phyloP scores from a whole-genome alignment of 805 yeast genomes.

The Pichia phayaonensis region DNA sequence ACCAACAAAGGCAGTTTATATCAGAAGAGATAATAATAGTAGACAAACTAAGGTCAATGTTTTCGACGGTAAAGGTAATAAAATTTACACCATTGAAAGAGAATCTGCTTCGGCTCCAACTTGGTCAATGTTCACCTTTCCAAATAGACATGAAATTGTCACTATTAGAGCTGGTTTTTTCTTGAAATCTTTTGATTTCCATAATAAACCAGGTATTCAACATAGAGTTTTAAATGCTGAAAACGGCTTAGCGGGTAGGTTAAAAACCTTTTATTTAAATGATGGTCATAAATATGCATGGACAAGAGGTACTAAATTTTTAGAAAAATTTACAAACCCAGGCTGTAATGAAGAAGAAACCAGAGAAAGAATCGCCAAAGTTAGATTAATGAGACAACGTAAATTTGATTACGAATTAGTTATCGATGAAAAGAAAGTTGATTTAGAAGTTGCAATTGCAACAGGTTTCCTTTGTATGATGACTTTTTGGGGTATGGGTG shows the following conservation, averaged over 20 bases:
- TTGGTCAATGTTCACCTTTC: conserved; percentile 43
- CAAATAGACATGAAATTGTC: conserved; percentile 41
- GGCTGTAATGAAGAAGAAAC: conserved; percentile 50
- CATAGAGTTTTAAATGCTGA: conserved; percentile 37
- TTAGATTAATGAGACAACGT: conserved; percentile 49
- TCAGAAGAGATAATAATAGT: conserved; percentile 44
- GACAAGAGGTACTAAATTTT: conserved; percentile 43
- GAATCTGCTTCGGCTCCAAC: conserved; percentile 38
- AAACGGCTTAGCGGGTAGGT: conserved; percentile 32
- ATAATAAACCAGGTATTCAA: conserved; percentile 35
- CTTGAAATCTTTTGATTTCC: conserved; percentile 41
- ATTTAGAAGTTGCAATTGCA: conserved; percentile 46
- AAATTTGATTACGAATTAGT: conserved; percentile 52
- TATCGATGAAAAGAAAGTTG: conserved; percentile 40
- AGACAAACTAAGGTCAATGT: conserved; percentile 41
- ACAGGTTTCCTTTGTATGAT: conserved; percentile 56
- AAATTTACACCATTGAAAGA: conserved; percentile 45
- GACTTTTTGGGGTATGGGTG: conserved; percentile 61
- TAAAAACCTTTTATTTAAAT: conserved; percentile 39
- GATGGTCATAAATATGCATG: conserved; percentile 52
- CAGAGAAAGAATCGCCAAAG: conserved; percentile 47
- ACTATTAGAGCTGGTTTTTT: conserved; percentile 43
- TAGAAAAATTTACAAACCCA: conserved; percentile 47
- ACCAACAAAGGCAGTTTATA: conserved; percentile 35
- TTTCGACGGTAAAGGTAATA: conserved; percentile 35